A percentile compares a stretch with the other conserved stretches of the same genome.
These are phyloP conservation scores for Centaurea solstitialis DNA, from an alignment of 129 eudicot species.

Conservation along the genomic window DNA sequence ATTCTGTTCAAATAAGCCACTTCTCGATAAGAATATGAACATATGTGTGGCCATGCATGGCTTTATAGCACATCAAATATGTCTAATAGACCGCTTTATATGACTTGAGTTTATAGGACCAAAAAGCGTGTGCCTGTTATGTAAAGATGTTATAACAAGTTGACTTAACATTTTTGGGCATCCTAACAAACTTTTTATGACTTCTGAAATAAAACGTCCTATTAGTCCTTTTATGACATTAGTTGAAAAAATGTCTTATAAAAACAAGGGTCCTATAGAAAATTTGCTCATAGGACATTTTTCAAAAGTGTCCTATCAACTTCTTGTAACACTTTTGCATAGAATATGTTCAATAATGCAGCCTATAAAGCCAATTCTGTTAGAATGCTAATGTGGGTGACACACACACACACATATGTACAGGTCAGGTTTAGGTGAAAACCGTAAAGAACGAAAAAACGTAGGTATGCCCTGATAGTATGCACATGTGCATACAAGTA, in stretches of 20 bases:
- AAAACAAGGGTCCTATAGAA: not conserved
- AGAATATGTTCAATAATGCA: not conserved
- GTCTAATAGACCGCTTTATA: not conserved
- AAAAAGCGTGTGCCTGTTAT: not conserved
- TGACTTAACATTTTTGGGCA: not conserved
- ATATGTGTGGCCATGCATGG: not conserved
- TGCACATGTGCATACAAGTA: not conserved
- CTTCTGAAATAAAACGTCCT: not conserved
- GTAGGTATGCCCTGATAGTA: not conserved
- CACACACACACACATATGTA: not conserved
- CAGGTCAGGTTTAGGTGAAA: not conserved
- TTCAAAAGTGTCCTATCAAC: not conserved
- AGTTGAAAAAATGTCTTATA: not conserved
- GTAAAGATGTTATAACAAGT: not conserved
- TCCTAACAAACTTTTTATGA: not conserved
- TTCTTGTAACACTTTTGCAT: not conserved
- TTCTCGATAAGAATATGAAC: slow-evolving; percentile 6
- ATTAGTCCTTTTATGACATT: not conserved
- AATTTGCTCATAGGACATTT: not conserved
- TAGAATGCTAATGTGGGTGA: not conserved
- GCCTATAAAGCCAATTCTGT: not conserved
- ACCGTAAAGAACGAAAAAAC: not conserved
- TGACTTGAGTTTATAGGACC: not conserved
- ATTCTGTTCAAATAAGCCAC: slow-evolving; percentile 42
- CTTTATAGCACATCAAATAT: not conserved